Conservation (phyloP, 169 alveolate genomes). For the Cyclospora cayetanensis region DNA sequence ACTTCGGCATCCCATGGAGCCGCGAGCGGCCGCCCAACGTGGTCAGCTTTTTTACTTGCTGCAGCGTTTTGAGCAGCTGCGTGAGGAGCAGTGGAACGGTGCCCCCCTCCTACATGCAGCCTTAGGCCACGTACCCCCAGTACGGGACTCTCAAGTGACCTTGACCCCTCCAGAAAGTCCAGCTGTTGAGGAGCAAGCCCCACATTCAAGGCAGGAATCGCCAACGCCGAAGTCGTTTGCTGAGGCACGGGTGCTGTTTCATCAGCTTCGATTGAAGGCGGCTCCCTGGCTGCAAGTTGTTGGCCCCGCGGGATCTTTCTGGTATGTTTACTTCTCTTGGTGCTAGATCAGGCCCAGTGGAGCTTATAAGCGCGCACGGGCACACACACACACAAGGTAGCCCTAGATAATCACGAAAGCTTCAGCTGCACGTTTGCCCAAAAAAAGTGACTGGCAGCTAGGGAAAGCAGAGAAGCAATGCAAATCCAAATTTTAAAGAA, state of each 20-base stretch:
- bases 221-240: background rate
- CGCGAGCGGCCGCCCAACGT: background rate
- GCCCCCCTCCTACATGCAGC: background rate
- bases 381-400: no score
- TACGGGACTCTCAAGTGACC: background rate
- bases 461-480: no score
- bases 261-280: background rate
- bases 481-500: no score
- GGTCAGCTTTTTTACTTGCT: background rate
- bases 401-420: no score
- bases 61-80: background rate
- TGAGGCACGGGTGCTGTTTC: background rate
- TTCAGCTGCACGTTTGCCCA: no score
- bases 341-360: no score
- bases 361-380: no score
- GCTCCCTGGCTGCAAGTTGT: slow-evolving; percentile 32
- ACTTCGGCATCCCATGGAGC: background rate
- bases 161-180: background rate
- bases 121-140: background rate
- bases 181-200: no score
- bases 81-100: background rate
- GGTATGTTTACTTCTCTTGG: no score
- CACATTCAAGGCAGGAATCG: background rate
- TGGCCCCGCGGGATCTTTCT: background rate
- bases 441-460: no score